phyloP scores from a whole-genome alignment of 2,329 filamentous ascomycete genomes.

The Dactylellina haptotyla region DNA sequence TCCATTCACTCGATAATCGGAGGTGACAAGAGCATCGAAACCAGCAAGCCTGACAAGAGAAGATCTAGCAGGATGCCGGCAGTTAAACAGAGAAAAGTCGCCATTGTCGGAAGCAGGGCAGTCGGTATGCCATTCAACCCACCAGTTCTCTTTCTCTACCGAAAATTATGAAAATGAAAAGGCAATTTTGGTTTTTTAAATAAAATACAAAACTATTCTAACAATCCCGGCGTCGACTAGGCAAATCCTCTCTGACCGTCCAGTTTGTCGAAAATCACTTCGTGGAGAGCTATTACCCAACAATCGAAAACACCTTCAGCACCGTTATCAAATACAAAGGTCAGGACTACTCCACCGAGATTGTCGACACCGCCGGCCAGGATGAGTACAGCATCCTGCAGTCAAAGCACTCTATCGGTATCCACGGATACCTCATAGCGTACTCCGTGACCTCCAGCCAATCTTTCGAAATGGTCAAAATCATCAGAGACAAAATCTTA shows the following conservation, averaged over 20 bases:
- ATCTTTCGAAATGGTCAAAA: constrained; percentile 96
- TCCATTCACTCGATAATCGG: constrained; percentile 31
- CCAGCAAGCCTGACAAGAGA: constrained; percentile 2
- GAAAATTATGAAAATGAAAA: no score
- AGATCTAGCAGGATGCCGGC: constrained; percentile 39
- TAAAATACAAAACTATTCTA: no score
- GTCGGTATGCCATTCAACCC: constrained; percentile 76
- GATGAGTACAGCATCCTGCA: constrained; percentile 99
- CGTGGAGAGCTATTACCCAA: constrained; percentile 98
- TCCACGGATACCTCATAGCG: constrained; percentile 97
- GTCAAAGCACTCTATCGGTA: constrained; percentile 98
- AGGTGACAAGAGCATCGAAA: constrained; percentile 9
- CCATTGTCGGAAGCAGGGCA: constrained; percentile 92
- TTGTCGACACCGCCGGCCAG: constrained; percentile 97
- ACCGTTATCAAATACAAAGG: constrained; percentile 92
- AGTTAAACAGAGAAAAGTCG: constrained; percentile 87
- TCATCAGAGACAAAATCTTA: constrained; percentile 95
- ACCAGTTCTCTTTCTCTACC: not conserved
- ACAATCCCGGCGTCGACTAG: no score
- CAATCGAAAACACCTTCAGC: constrained; percentile 98
- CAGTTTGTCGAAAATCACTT: constrained; percentile 98
- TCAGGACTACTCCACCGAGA: constrained; percentile 94
- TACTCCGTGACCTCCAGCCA: constrained; percentile 96
- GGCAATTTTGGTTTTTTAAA: no score
- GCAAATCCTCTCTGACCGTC: constrained; percentile 96